These are phyloP conservation scores for Ceratocystis alfenasii DNA, from an alignment of 2,329 filamentous ascomycete genomes.

Conservation along the genomic window DNA sequence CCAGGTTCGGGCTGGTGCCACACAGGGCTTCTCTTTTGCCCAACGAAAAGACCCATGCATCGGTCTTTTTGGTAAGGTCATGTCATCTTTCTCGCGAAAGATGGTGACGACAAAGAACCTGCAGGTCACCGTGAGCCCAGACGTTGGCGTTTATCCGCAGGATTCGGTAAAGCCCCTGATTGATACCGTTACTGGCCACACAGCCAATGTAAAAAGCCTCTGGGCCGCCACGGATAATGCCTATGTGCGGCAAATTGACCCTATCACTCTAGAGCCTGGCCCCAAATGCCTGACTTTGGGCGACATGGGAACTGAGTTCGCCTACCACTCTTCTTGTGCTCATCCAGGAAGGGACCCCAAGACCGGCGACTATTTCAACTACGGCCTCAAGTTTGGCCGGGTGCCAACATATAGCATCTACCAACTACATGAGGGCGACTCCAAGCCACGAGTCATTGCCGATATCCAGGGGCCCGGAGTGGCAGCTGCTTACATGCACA, in stretches of 20 bases:
- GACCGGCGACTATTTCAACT: conserved; percentile 71
- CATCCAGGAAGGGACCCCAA: conserved; percentile 60
- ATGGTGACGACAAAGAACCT: conserved; percentile 42
- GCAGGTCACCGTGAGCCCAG: conserved; percentile 52
- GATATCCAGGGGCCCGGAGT: conserved; percentile 42
- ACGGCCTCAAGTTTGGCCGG: conserved; percentile 56
- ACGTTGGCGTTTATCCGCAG: conserved; percentile 44
- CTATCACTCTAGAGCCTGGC: conserved; percentile 59
- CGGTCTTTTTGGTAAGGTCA: conserved; percentile 58
- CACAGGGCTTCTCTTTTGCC: conserved; percentile 51
- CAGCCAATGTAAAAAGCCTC: conserved; percentile 36
- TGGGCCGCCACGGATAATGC: conserved; percentile 47
- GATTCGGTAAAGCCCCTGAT: conserved; percentile 22
- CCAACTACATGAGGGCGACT: conserved; percentile 47
- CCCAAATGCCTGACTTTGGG: conserved; percentile 44
- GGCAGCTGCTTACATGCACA: conserved; percentile 66
- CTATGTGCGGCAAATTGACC: conserved; percentile 50
- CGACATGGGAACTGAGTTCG: conserved; percentile 54
- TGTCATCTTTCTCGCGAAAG: conserved; percentile 43
- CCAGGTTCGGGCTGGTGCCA: conserved; percentile 46
- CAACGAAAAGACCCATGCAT: conserved; percentile 64
- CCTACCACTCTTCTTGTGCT: conserved; percentile 54
- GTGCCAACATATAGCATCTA: conserved; percentile 57
- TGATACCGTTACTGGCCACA: conserved; percentile 28
- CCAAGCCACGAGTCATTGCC: conserved; percentile 58